A percentile compares a stretch with the other conserved stretches of the same genome.
Conservation (phyloP, 1,284 basidiomycete species). For the Meira miltonrushii region DNA sequence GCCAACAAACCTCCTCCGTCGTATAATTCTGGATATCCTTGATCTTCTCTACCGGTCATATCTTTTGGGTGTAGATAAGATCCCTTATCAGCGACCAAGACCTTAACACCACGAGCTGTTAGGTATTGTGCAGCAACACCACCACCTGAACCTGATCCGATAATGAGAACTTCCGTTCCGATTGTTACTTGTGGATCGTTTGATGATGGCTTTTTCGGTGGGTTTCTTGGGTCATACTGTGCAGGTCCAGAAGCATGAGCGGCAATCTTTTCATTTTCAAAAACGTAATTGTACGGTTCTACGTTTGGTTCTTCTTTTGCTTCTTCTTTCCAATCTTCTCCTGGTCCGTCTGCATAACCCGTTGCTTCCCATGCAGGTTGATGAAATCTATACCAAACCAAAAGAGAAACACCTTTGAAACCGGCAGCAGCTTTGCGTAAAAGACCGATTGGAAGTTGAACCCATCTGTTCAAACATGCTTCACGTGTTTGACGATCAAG, state of each 20-base stretch:
- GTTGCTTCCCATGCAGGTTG: constrained; percentile 42
- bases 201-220: background rate
- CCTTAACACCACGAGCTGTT: constrained; percentile 50
- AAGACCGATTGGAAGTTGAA: constrained; percentile 32
- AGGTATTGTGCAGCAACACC: constrained; percentile 52
- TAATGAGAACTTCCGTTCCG: constrained; percentile 50
- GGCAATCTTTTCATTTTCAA: constrained; percentile 46
- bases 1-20: constrained; percentile 53
- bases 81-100: constrained; percentile 57
- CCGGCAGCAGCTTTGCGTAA: constrained; percentile 44
- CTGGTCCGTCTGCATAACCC: constrained; percentile 42
- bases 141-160: constrained; percentile 59
- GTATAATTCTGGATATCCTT: constrained; percentile 53
- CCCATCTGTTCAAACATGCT: constrained; percentile 33
- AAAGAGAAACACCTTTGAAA: constrained; percentile 34
- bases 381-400: constrained; percentile 43
- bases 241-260: constrained; percentile 16
- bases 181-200: constrained; percentile 27
- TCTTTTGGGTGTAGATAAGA: constrained; percentile 51
- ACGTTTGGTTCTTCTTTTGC: constrained; percentile 15
- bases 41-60: constrained; percentile 48
- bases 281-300: constrained; percentile 35
- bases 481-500: constrained; percentile 26
- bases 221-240: background rate
- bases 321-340: constrained; percentile 37